Evolutionary conservation across 2,329 filamentous ascomycete species (phyloP).

Genomic region (Trichoderma lentiforme): DNA sequence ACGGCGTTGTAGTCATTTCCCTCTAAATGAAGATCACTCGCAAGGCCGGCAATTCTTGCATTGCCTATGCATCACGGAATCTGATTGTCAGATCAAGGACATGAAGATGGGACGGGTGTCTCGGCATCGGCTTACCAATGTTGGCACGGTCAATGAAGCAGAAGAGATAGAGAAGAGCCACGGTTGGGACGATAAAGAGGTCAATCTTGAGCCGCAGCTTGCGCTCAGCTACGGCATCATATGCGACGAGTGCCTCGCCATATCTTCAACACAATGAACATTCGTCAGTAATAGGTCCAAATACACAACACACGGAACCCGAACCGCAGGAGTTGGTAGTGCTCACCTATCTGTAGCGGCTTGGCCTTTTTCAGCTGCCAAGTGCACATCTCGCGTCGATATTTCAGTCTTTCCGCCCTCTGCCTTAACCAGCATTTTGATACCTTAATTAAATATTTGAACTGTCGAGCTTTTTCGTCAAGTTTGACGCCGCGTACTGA

Average conservation of each 20-base stretch:
- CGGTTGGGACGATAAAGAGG: slow-evolving; percentile 61
- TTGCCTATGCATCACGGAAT: slow-evolving; percentile 50
- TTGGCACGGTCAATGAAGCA: slow-evolving; percentile 75
- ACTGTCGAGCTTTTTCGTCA: not conserved
- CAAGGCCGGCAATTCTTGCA: slow-evolving; percentile 62
- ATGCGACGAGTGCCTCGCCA: slow-evolving; percentile 48
- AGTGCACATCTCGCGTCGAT: slow-evolving; percentile 16
- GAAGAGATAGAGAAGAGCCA: slow-evolving; percentile 65
- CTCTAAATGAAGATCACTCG: slow-evolving; percentile 55
- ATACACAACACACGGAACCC: not conserved
- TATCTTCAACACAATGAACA: slow-evolving; percentile 33
- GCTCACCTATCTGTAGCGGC: slow-evolving; percentile 45
- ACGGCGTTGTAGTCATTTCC: slow-evolving; percentile 68
- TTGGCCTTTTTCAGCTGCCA: slow-evolving; percentile 42
- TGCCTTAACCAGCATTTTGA: not conserved
- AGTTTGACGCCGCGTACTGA: no score
- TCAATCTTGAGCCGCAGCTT: slow-evolving; percentile 63
- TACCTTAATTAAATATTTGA: no score
- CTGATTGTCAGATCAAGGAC: not conserved
- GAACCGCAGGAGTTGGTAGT: not conserved
- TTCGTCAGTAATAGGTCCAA: not conserved
- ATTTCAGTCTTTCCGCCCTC: not conserved
- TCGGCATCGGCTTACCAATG: slow-evolving; percentile 49
- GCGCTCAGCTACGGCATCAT: slow-evolving; percentile 56
- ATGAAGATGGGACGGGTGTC: not conserved